Evolutionary conservation across 768 basidiomycete species (phyloP).

Genomic region (Thelephora ganbajun): DNA sequence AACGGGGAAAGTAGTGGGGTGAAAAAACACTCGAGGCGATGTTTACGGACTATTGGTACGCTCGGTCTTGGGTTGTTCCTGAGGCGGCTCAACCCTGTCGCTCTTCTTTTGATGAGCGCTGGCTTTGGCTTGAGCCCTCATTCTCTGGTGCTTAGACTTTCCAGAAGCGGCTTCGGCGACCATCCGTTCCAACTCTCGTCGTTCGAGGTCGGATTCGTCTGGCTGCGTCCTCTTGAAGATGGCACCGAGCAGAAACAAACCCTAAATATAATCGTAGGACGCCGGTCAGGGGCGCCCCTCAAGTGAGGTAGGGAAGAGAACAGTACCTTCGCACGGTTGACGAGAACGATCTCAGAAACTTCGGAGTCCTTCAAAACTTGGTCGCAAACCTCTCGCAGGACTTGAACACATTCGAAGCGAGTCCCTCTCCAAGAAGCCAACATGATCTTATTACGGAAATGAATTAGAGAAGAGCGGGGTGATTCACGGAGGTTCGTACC

Average conservation of each 20-base stretch:
- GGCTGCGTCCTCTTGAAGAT: conserved; percentile 78
- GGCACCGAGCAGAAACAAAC: conserved; percentile 76
- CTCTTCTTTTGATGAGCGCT: background rate
- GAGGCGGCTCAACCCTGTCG: background rate
- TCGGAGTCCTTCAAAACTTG: conserved; percentile 73
- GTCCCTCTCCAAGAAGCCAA: conserved; percentile 98
- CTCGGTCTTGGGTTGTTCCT: no score
- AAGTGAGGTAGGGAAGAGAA: background rate
- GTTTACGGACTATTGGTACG: no score
- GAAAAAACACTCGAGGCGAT: no score
- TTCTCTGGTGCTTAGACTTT: conserved; percentile 42
- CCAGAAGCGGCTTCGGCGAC: conserved; percentile 76
- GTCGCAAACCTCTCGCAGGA: conserved; percentile 78
- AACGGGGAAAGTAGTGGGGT: no score
- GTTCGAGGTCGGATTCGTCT: conserved; percentile 87
- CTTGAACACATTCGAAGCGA: conserved; percentile 85
- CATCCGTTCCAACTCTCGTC: conserved; percentile 91
- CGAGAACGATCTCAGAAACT: conserved; percentile 52
- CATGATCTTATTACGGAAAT: conserved; percentile 44
- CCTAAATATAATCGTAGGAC: conserved; percentile 27
- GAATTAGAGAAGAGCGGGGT: background rate
- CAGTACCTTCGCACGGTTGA: conserved; percentile 75
- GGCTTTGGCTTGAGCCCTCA: conserved; percentile 12
- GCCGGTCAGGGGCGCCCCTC: background rate
- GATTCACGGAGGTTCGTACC: conserved; percentile 22